Percentiles rank a stretch among this genome's conserved stretches.
Evolutionary conservation across 768 basidiomycete species (phyloP).

Genomic region (Mycena rosella): DNA sequence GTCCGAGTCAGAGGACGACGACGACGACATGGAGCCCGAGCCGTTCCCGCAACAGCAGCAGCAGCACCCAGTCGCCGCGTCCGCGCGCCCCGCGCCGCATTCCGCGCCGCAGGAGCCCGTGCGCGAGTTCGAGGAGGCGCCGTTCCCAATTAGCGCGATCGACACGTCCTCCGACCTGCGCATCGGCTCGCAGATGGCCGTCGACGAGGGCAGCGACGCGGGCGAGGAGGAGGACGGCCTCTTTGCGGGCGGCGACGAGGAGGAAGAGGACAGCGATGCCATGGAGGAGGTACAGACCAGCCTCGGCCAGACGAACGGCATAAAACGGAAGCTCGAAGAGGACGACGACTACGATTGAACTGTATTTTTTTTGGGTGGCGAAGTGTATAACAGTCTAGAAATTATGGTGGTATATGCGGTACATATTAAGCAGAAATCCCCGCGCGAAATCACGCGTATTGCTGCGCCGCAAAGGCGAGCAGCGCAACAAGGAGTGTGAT

Average conservation of each 20-base stretch:
- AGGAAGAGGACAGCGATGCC: slow-evolving; percentile 83
- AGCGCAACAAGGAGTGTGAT: slow-evolving; percentile 49
- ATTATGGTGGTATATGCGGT: slow-evolving; percentile 23
- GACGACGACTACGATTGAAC: slow-evolving; percentile 78
- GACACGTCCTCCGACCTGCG: slow-evolving; percentile 79
- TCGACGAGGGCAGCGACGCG: slow-evolving; percentile 77
- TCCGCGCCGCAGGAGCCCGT: slow-evolving; percentile 50
- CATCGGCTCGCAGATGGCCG: slow-evolving; percentile 51
- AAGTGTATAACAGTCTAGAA: slow-evolving; percentile 43
- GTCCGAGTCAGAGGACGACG: slow-evolving; percentile 71
- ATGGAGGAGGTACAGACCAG: slow-evolving; percentile 83
- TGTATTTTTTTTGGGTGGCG: slow-evolving; percentile 27
- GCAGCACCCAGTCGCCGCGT: slow-evolving; percentile 39
- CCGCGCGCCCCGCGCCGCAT: slow-evolving; percentile 41
- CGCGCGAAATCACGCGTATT: slow-evolving; percentile 18
- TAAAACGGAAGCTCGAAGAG: slow-evolving; percentile 85
- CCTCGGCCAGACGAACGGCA: slow-evolving; percentile 66
- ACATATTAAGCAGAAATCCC: slow-evolving; percentile 16
- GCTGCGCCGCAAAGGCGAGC: slow-evolving; percentile 41
- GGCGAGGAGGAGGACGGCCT: slow-evolving; percentile 83
- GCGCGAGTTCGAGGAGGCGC: slow-evolving; percentile 57
- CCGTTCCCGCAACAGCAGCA: slow-evolving; percentile 56
- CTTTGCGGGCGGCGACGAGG: slow-evolving; percentile 82
- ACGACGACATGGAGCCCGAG: slow-evolving; percentile 80
- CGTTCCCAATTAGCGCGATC: slow-evolving; percentile 71